Base-by-base conservation (phyloP, 192 early-diverging fungal genomes). In the Coemansia interrupta region DNA sequence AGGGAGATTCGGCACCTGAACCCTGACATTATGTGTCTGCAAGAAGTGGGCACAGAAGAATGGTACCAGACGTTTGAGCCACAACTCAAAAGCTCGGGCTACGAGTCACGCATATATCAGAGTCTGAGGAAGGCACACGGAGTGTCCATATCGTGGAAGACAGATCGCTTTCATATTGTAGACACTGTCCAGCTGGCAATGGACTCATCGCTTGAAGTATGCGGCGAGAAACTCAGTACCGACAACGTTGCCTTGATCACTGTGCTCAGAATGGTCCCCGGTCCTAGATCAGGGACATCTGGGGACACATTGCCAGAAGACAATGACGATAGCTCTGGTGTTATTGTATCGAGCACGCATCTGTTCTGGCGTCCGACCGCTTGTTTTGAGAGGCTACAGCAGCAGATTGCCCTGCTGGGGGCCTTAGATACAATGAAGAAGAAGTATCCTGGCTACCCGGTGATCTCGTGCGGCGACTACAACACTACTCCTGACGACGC, bases 401-500 rank as follows among this genome's bases (percentile, higher is more conserved):
- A 80, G 57, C 77, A 80, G 62, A 49, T 73, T 8, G 55, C 62
- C 5, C 20, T 80, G 26, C 29, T 59, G 11, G 52, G 49, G 5
- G 77, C 66, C 2, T 11, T 73, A n/a, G 60, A 38, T 0, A 3
- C 22, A 12, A 49, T 80, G 53, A 66, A 70, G 18, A 48, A 44
- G n/a, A 69, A 73, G 22, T 66, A 73, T 24, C 63, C 68, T 10
- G 53, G 22, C 0, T 66, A 48, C 14, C 9, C 61, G 0, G 32
- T 72, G 23, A 61, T 73, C 14, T 66, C 60, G 8, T 70, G 67
- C 10, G 64, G 70, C 56, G 83, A 85, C 57, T 85, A 76, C 63
- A 85, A 85, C 52, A 85, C 83, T 9, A 85, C 83, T 1, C 83
- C 83, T 1, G 76, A 81, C 24, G 83, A 85, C 53, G 83, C 82